Conservation (phyloP, 108 stramenopile species). For the Pseudonitzschia multiseries region DNA sequence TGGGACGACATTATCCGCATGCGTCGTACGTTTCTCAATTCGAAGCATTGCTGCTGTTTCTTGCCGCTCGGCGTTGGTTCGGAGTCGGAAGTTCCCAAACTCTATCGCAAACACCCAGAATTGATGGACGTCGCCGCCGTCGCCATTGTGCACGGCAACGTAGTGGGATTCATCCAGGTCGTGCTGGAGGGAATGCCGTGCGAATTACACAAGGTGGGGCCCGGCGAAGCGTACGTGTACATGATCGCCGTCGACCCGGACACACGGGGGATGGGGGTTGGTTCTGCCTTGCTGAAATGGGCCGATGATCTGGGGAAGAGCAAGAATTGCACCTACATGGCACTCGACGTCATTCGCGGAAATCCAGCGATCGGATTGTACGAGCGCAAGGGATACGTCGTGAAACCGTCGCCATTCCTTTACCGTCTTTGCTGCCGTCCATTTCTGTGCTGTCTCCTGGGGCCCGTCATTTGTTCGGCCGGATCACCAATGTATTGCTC, state of each 20-base stretch:
- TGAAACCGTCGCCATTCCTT: neutral
- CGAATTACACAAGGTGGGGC: neutral
- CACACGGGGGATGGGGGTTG: constrained; percentile 36
- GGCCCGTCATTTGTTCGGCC: neutral
- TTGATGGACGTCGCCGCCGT: neutral
- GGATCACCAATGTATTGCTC: neutral
- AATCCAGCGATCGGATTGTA: constrained; percentile 42
- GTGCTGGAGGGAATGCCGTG: neutral
- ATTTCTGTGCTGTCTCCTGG: neutral
- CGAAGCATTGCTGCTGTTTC: neutral
- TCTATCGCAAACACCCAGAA: neutral
- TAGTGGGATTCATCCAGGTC: neutral
- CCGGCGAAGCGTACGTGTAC: constrained; percentile 14
- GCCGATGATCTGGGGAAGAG: constrained; percentile 28
- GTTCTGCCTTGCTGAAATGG: constrained; percentile 30
- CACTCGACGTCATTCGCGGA: constrained; percentile 32
- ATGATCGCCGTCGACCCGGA: constrained; percentile 13
- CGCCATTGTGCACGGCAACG: neutral
- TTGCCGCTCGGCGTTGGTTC: neutral
- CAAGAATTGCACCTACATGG: neutral
- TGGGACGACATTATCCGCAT: neutral
- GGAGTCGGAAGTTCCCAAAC: neutral
- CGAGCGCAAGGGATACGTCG: constrained; percentile 18
- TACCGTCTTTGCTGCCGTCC: neutral
- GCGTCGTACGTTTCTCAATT: neutral